Conservation (phyloP, 192 early-diverging fungal genomes). For the Podila verticillata region DNA sequence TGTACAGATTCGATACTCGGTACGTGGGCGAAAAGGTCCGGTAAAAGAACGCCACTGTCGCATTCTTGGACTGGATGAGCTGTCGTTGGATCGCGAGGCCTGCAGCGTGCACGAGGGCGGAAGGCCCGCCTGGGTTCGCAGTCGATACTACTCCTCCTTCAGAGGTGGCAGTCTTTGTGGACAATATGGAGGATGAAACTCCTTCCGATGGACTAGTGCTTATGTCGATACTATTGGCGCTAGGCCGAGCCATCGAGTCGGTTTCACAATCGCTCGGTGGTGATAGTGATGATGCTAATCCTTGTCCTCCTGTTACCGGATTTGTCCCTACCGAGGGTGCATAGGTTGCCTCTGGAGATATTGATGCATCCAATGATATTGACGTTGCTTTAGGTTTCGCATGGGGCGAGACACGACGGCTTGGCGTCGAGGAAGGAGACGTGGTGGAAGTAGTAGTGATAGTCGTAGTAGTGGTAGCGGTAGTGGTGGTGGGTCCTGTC, state of each 20-base stretch:
- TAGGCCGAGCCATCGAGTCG: neutral
- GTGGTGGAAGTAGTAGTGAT: neutral
- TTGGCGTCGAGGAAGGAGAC: neutral
- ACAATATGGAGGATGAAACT: neutral
- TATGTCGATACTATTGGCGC: neutral
- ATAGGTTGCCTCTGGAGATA: neutral
- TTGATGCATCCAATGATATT: neutral
- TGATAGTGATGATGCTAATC: neutral
- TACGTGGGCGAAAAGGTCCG: constrained; percentile 46
- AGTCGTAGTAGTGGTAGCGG: neutral
- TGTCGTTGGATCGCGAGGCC: neutral
- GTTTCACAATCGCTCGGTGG: neutral
- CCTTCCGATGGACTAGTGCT: neutral
- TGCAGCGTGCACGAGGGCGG: neutral
- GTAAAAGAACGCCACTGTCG: constrained; percentile 37
- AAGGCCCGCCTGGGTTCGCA: neutral
- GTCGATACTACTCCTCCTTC: neutral
- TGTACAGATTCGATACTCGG: constrained; percentile 26
- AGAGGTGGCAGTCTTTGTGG: neutral
- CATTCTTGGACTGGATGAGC: constrained; percentile 18
- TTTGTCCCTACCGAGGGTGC: neutral
- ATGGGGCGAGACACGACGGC: neutral
- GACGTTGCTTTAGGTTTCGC: neutral
- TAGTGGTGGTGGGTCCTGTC: neutral
- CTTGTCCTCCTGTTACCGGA: neutral